phyloP scores from a whole-genome alignment of 2,329 filamentous ascomycete species.

The Aspergillus niger region DNA sequence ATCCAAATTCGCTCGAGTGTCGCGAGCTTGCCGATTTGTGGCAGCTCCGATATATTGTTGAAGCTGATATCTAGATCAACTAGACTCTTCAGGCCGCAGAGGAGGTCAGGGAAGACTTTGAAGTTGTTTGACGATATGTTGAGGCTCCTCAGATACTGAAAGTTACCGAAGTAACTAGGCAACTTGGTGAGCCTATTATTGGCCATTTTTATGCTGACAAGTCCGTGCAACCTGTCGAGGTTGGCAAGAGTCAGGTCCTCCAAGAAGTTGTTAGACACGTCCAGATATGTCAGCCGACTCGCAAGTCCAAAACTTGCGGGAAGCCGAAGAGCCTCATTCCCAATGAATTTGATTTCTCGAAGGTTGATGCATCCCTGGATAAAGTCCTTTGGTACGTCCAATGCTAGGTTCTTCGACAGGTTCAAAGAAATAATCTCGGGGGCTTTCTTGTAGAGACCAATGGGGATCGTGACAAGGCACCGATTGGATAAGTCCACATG shows the following conservation, averaged over 20 bases:
- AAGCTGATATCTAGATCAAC: constrained; percentile 97
- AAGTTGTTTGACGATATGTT: constrained; percentile 95
- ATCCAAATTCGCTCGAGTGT: constrained; percentile 88
- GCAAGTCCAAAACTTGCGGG: constrained; percentile 83
- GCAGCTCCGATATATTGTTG: constrained; percentile 80
- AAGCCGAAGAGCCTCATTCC: constrained; percentile 85
- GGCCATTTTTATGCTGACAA: constrained; percentile 87
- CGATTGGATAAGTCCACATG: constrained; percentile 89
- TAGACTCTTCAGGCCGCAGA: constrained; percentile 78
- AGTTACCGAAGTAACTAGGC: constrained; percentile 79
- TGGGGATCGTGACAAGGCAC: constrained; percentile 92
- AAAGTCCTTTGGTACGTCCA: constrained; percentile 94
- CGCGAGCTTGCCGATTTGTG: constrained; percentile 75
- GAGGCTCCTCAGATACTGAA: constrained; percentile 75
- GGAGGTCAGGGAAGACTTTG: constrained; percentile 77
- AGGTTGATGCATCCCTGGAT: constrained; percentile 90
- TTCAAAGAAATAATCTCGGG: constrained; percentile 93
- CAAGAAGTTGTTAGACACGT: constrained; percentile 91
- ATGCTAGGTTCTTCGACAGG: constrained; percentile 84
- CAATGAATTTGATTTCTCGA: constrained; percentile 92
- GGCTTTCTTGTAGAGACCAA: constrained; percentile 87
- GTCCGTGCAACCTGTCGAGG: constrained; percentile 69
- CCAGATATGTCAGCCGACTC: constrained; percentile 78
- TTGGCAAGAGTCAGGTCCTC: constrained; percentile 85
- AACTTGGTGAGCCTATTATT: constrained; percentile 85